phyloP scores from a whole-genome alignment of 805 yeast species.

The Wickerhamomyces pijperi region DNA sequence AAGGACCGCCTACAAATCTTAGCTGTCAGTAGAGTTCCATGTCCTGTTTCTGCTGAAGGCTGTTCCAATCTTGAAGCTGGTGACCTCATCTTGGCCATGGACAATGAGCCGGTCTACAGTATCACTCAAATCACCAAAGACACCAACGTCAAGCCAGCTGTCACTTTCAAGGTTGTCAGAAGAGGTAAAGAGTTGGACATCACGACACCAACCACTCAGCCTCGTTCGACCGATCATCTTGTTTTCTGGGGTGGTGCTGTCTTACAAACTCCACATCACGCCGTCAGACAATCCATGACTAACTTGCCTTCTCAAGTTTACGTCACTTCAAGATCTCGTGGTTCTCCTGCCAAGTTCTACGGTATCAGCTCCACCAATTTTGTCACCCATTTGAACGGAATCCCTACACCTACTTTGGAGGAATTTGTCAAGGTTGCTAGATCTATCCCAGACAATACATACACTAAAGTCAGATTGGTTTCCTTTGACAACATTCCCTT shows the following conservation, averaged over 20 bases:
- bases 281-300: constrained; percentile 75
- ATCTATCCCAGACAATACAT: constrained; percentile 65
- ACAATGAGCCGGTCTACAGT: constrained; percentile 52
- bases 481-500: constrained; percentile 80
- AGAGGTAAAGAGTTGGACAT: constrained; percentile 53
- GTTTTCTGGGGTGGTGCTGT: constrained; percentile 79
- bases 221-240: constrained; percentile 53
- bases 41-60: constrained; percentile 25
- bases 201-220: constrained; percentile 51
- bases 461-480: constrained; percentile 70
- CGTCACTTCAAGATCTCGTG: constrained; percentile 60
- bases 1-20: constrained; percentile 64
- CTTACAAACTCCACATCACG: constrained; percentile 84
- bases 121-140: constrained; percentile 40
- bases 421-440: constrained; percentile 58
- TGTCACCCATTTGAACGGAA: constrained; percentile 81
- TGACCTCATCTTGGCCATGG: constrained; percentile 65
- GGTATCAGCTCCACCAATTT: constrained; percentile 71
- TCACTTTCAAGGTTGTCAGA: constrained; percentile 60
- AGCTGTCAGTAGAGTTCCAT: constrained; percentile 57
- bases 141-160: constrained; percentile 29
- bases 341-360: constrained; percentile 82
- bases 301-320: constrained; percentile 77
- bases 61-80: constrained; percentile 36
- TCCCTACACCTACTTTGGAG: constrained; percentile 57